Evolutionary conservation across 208 protist genomes (phyloP), one percentile per base, ranked within the genome.

Genomic region (Trypanosoma lewisi): DNA sequence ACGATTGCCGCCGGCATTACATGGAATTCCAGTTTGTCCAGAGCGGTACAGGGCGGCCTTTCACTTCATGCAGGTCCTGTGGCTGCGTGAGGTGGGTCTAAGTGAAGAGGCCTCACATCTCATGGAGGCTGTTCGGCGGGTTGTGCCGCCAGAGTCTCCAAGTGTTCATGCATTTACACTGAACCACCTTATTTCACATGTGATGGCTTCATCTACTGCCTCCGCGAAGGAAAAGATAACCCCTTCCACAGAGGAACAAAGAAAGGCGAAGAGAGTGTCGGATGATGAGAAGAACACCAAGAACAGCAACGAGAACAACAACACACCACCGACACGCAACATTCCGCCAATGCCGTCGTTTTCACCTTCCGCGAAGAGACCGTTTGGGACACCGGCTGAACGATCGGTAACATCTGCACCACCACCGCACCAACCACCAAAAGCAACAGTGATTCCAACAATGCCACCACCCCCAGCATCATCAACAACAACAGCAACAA

Each of bases 61-160:
- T 52, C 77, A 73, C 45, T 73, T 85, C 52, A 87, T 90, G 80
- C 80, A 86, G 62, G 72, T 81, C 50, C 53, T 89, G 63, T 93
- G 87, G 87, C 52, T 89, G 58, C 71, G 64, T 11, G 87, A 93
- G 72, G 64, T 75, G 47, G 87, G 87, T 5, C 53, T 90, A 31
- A 23, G 48, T 44, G 51, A 59, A 41, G 66, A 83, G 58, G 71
- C 81, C 28, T 37, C 58, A 16, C 45, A 31, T 33, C 54, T 79
- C 23, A 55, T 61, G 41, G 17, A 9, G n/a, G 21, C 8, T 2
- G 28, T 65, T 55, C 23, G 21, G 50, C 33, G 21, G 41, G 51
- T 52, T n/a, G 67, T 60, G 34, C 59, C 52, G 7, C 12, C 50
- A 7, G 39, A 59, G 27, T 67, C 67, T 14, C 11, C 17, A 37